A percentile compares a stretch with the other conserved stretches of the same genome.
Evolutionary conservation across 768 basidiomycete species (phyloP).

Genomic region (Fomitopsis serialis): DNA sequence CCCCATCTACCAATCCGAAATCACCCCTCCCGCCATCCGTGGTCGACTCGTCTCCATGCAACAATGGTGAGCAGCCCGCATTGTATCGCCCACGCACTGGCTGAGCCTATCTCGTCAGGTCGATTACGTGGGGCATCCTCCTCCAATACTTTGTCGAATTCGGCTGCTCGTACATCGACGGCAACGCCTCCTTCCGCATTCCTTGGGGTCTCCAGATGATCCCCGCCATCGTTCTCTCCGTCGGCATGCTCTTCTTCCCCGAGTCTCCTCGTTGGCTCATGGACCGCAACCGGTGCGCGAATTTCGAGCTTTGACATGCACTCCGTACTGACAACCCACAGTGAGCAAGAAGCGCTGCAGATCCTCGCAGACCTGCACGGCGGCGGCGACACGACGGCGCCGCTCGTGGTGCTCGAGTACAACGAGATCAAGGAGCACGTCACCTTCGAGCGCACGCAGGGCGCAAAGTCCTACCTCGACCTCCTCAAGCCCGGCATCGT

Average conservation of each 20-base stretch:
- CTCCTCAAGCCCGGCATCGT: conserved; percentile 60
- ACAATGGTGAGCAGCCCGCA: conserved; percentile 43
- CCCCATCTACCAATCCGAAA: conserved; percentile 72
- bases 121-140: conserved; percentile 76
- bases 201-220: conserved; percentile 81
- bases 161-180: conserved; percentile 68
- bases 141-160: conserved; percentile 75
- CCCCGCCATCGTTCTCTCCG: conserved; percentile 62
- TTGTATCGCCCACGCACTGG: no score
- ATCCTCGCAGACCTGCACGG: conserved; percentile 76
- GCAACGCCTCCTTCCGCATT: conserved; percentile 70
- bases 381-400: conserved; percentile 47
- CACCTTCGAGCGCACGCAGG: conserved; percentile 59
- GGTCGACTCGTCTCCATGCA: conserved; percentile 74
- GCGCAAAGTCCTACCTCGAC: conserved; percentile 66
- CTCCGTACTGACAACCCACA: conserved; percentile 7
- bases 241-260: conserved; percentile 66
- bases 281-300: conserved; percentile 49
- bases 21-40: conserved; percentile 66
- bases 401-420: conserved; percentile 67
- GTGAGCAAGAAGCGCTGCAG: conserved; percentile 59
- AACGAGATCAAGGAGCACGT: conserved; percentile 58
- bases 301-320: neutral
- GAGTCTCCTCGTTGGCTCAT: conserved; percentile 66
- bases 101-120: neutral